These are phyloP conservation scores for Rhizoclosmatium globosum DNA, from an alignment of 192 early-diverging fungal genomes.

Conservation along the genomic window DNA sequence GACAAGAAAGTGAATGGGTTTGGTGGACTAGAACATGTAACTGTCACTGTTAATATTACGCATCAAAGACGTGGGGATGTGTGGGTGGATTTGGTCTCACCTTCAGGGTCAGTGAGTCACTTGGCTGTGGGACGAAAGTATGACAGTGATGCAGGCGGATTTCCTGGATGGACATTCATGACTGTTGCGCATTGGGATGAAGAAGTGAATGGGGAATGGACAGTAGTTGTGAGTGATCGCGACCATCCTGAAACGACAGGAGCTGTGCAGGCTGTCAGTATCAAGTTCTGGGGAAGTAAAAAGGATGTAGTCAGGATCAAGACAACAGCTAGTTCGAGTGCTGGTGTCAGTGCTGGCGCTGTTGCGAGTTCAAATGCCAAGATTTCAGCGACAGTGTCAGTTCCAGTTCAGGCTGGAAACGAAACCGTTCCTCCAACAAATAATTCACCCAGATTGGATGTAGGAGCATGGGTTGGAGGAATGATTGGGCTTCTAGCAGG, in stretches of 20 bases:
- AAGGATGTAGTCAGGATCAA: too few species aligned
- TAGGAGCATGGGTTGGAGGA: neutral
- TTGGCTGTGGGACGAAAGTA: constrained; percentile 69
- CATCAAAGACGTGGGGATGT: constrained; percentile 88
- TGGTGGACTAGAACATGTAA: constrained; percentile 82
- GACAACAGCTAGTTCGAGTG: too few species aligned
- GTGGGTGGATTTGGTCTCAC: constrained; percentile 79
- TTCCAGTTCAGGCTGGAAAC: neutral
- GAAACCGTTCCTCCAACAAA: neutral
- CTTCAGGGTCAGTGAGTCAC: constrained; percentile 68
- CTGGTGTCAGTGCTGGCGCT: too few species aligned
- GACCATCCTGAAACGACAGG: neutral
- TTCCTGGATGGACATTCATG: constrained; percentile 92
- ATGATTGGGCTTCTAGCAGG: neutral
- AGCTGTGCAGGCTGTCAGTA: neutral
- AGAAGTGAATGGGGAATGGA: neutral
- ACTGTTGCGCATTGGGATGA: constrained; percentile 89
- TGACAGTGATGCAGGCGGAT: constrained; percentile 75
- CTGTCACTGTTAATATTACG: constrained; percentile 81
- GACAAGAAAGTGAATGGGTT: constrained; percentile 35
- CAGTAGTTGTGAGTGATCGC: constrained; percentile 10
- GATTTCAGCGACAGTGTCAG: neutral
- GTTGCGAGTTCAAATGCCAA: too few species aligned
- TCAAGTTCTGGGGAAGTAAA: constrained; percentile 7
- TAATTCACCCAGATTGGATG: neutral